Percentiles rank a stretch among this genome's conserved stretches.
phyloP scores from a whole-genome alignment of 768 basidiomycete genomes.

The Lyophyllum decastes region DNA sequence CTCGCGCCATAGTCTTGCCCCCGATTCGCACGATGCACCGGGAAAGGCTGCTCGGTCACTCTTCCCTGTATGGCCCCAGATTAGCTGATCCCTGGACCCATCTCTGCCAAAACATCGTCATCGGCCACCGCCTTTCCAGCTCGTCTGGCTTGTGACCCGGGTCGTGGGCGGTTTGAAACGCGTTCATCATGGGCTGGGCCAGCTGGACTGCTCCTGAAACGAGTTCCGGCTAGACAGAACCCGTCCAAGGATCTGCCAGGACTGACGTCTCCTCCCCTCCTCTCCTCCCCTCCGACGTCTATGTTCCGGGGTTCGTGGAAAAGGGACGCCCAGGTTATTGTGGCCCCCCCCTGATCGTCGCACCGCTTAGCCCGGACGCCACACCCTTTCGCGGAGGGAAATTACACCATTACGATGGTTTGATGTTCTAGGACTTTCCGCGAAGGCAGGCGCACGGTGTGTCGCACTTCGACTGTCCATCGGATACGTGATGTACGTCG shows the following conservation, averaged over 20 bases:
- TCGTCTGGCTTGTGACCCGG: neutral
- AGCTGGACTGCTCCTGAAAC: conserved; percentile 1
- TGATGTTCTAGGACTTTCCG: neutral
- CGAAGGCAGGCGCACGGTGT: neutral
- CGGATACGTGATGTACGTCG: neutral
- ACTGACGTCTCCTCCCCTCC: neutral
- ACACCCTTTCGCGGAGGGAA: too few species aligned
- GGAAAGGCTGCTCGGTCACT: neutral
- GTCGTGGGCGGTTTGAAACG: conserved; percentile 6
- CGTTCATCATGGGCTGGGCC: neutral
- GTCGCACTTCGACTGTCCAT: neutral
- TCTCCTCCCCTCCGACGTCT: conserved; percentile 4
- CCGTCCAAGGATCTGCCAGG: neutral
- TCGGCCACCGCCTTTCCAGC: conserved; percentile 1
- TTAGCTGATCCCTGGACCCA: conserved; percentile 15
- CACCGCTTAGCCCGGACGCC: neutral
- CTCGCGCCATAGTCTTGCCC: neutral
- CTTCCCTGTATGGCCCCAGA: conserved; percentile 6
- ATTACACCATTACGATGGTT: neutral
- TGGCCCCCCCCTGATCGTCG: neutral
- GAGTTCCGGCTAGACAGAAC: conserved; percentile 3
- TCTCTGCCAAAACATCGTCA: conserved; percentile 5
- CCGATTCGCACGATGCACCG: conserved; percentile 4
- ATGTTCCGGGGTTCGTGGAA: neutral
- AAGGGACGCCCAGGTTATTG: neutral